Evolutionary conservation across 164 flowering plant genomes (phyloP), one percentile per base, ranked within the genome.

Genomic region (Vitis rupestris): DNA sequence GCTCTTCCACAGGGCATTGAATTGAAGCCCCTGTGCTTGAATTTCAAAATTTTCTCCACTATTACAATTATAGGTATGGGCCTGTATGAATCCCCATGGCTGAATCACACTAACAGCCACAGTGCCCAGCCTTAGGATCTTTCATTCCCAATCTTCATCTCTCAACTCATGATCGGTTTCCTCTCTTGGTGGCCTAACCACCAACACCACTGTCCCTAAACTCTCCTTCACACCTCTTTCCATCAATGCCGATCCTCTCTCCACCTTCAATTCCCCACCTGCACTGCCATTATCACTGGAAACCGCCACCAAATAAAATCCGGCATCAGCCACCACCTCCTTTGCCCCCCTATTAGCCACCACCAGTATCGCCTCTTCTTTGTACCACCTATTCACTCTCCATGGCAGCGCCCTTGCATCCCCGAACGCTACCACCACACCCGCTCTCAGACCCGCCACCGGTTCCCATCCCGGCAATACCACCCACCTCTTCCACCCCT

Each of bases 121-220:
- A 58, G 0, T 64, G 12, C 50, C 16, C 31, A 16, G 13, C 16
- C 11, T 29, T 19, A 6, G 13, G 4, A 54, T 5, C 8, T 37
- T 49, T 85, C 77, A 93, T 3, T 91, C 97, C 98, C 96, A 91
- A 64, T 91, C 98, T 63, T 90, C 96, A 66, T 90, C 97, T 5
- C 64, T 59, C 66, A 90, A 64, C 65, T 85, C 89, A 75, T 84
- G 86, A 30, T 90, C 89, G 10, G 50, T 68, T 0, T 83, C 88
- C 10, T 90, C 90, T 69, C 75, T 89, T 1, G 97, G 96, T 8
- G 98, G 98, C 82, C 98, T 82, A 50, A 94, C 91, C 13, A 94
- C 93, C 88, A 94, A 70, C 44, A 88, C 85, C 64, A 91, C 97
- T 10, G 69, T 84, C 61, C 94, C 98, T 67, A 90, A 75, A 63